These are phyloP conservation scores for Cyanophora paradoxa DNA, from an alignment of 78 protist genomes.

Conservation along the genomic window DNA sequence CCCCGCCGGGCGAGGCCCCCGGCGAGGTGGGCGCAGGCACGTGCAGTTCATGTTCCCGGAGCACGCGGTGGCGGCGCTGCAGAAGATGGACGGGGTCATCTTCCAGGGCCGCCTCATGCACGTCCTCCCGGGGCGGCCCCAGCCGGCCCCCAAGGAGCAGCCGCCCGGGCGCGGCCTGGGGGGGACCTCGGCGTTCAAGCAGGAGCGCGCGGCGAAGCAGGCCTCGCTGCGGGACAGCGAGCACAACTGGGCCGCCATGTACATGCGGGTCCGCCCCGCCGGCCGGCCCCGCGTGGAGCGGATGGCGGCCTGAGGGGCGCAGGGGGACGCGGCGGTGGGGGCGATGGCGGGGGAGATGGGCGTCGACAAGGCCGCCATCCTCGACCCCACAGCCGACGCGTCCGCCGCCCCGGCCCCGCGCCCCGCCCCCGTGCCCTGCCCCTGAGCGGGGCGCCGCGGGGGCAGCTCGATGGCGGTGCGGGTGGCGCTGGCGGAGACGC, in stretches of 20 bases:
- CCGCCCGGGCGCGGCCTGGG: not conserved
- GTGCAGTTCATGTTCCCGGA: constrained; percentile 62
- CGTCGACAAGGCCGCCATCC: constrained; percentile 58
- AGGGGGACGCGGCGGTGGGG: too few species aligned
- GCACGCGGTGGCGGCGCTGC: constrained; percentile 49
- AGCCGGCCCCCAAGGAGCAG: constrained; percentile 7
- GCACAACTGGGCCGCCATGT: constrained; percentile 85
- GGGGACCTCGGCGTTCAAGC: constrained; percentile 39
- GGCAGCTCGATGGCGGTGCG: constrained; percentile 56
- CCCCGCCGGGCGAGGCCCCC: too few species aligned
- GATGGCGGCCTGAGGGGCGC: too few species aligned
- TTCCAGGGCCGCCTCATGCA: constrained; percentile 81
- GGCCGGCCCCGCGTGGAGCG: constrained; percentile 63
- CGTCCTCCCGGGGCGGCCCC: constrained; percentile 60
- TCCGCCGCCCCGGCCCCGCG: constrained; percentile 35
- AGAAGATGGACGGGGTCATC: constrained; percentile 14
- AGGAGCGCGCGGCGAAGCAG: constrained; percentile 27
- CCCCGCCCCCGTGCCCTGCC: not conserved
- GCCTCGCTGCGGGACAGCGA: constrained; percentile 24
- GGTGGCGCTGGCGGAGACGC: constrained; percentile 79
- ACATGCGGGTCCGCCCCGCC: constrained; percentile 77
- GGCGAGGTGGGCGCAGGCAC: too few species aligned
- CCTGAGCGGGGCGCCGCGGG: not conserved
- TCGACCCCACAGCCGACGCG: constrained; percentile 28
- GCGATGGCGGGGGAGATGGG: constrained; percentile 59